Base-by-base conservation (phyloP, 106 monocot genomes). In the Dioscorea alata region DNA sequence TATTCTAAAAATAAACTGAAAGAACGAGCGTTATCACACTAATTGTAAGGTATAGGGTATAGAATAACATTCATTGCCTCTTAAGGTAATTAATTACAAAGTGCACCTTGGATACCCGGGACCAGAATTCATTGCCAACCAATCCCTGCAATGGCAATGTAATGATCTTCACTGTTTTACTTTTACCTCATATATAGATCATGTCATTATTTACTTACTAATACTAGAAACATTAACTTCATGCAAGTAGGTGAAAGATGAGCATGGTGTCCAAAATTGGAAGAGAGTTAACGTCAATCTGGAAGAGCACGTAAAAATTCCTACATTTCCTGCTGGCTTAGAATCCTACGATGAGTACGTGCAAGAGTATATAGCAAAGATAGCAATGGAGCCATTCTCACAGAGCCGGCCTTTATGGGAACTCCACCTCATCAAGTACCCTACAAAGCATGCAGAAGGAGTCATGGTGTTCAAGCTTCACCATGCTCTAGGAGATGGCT, bases 401-500 rank as follows among this genome's bases (percentile, higher is more conserved):
- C 66, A 75, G 21, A 33, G 28, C 72, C 61, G 61, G 33, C 91
- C 91, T 0, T 64, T 85, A 56, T 91, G 91, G 91, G 79, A 80
- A 58, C 34, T 91, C 13, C 84, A 91, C 69, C 65, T 84, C 28
- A 73, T 90, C 64, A 90, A 90, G 71, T 90, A 83, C 60, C 86
- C 90, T 4, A 90, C 90, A 6, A 80, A 56, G 32, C 67, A 33
- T 14, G 68, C 65, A 13, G 61, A 15, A 32, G 90, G 84, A 13
- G 75, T 81, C 14, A 17, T 84, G 10, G 79, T 91, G 18, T 91
- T 87, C 84, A 86, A 79, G 84, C 81, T 91, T 20, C 90, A 91
- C 76, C 90, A 91, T 28, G 71, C 90, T 0, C 76, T 91, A 4
- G 90, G 90, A 10, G 90, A 91, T 31, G 90, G 90, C 24, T 87